Evolutionary conservation across 2,329 filamentous ascomycete genomes (phyloP).

Genomic region (Aspergillus niger): DNA sequence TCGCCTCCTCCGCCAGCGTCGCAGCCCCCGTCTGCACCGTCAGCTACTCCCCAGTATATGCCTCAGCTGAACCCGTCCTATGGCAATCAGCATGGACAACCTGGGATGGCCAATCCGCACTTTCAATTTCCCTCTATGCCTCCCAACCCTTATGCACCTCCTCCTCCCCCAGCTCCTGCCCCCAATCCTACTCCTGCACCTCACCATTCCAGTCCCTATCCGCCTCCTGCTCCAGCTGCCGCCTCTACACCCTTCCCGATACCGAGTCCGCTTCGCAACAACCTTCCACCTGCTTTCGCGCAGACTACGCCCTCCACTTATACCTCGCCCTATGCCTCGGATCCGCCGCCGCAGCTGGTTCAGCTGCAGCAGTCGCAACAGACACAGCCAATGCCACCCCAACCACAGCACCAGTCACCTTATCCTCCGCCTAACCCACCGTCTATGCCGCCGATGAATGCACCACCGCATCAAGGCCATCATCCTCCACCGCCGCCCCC

Average conservation of each 20-base stretch:
- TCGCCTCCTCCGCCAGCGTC: slow-evolving; percentile 42
- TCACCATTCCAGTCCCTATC: slow-evolving; percentile 27
- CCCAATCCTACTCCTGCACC: slow-evolving; percentile 20
- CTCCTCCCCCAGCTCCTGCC: slow-evolving; percentile 29
- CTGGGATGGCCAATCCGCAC: slow-evolving; percentile 36
- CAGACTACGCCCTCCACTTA: slow-evolving; percentile 40
- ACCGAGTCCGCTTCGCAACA: slow-evolving; percentile 41
- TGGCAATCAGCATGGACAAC: slow-evolving; percentile 30
- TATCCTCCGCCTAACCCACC: slow-evolving; percentile 25
- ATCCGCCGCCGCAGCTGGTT: slow-evolving; percentile 36
- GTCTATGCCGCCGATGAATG: slow-evolving; percentile 18
- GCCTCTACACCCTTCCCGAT: slow-evolving; percentile 40
- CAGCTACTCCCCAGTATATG: slow-evolving; percentile 39
- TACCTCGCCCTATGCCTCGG: slow-evolving; percentile 45
- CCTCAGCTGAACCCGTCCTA: slow-evolving; percentile 37
- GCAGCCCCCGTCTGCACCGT: slow-evolving; percentile 30
- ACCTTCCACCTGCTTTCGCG: slow-evolving; percentile 43
- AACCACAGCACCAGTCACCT: slow-evolving; percentile 28
- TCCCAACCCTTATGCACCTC: slow-evolving; percentile 35
- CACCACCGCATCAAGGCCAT: slow-evolving; percentile 14
- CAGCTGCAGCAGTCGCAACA: slow-evolving; percentile 36
- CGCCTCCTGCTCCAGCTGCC: slow-evolving; percentile 25
- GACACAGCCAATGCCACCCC: slow-evolving; percentile 23
- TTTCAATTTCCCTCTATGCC: slow-evolving; percentile 43
- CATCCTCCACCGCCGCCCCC: slow-evolving; percentile 21